These are phyloP conservation scores for Erodium trifolium DNA, from an alignment of 441 rosid species.

Conservation along the genomic window DNA sequence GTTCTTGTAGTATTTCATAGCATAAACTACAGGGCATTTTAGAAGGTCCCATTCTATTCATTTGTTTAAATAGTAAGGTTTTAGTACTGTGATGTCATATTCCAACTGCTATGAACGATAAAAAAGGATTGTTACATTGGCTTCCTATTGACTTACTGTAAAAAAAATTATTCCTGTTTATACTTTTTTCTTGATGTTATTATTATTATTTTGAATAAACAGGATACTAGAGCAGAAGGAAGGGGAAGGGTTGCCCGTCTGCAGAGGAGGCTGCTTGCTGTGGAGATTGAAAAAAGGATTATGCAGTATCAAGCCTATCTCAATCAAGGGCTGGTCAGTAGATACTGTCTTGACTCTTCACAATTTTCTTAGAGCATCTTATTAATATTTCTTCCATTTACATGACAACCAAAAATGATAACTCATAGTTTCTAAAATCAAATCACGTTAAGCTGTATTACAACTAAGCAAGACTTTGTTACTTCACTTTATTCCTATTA, in stretches of 20 bases:
- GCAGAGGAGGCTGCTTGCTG: conserved; percentile 74
- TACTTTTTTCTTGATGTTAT: background rate
- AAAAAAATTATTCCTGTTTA: too few species aligned
- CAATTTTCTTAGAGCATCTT: background rate
- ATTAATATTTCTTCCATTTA: background rate
- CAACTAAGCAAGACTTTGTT: background rate
- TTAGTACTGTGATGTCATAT: too few species aligned
- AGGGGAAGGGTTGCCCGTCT: conserved; percentile 74
- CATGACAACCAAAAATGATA: background rate
- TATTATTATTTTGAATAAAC: conserved; percentile 10
- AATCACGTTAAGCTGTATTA: background rate
- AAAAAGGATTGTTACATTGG: too few species aligned
- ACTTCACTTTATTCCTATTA: background rate
- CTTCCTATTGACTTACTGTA: too few species aligned
- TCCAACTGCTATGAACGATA: too few species aligned
- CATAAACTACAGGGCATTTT: conserved; percentile 9
- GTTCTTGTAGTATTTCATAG: background rate
- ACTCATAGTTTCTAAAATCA: background rate
- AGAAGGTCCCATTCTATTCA: background rate
- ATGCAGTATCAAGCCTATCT: conserved; percentile 62
- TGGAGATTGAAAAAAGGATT: conserved; percentile 76
- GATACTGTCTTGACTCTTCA: background rate
- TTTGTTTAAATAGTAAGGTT: background rate
- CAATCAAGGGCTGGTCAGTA: conserved; percentile 74
- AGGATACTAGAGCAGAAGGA: conserved; percentile 91